Conservation (phyloP, 371 early-diverging fungal species). For the Lichtheimia ramosa region DNA sequence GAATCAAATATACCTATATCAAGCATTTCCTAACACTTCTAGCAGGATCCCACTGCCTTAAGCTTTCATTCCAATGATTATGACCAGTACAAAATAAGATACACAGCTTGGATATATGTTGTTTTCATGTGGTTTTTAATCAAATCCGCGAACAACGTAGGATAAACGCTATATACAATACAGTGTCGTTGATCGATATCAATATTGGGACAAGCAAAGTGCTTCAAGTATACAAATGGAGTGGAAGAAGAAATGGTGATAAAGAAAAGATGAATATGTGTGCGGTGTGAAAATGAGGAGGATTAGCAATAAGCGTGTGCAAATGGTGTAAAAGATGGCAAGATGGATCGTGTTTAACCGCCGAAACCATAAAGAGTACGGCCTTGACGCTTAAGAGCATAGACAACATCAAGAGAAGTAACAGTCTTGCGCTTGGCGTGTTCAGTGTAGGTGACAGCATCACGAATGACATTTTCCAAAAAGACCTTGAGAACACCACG, state of each 20-base stretch:
- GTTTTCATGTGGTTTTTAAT: background rate
- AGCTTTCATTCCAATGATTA: too few species aligned
- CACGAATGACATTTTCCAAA: conserved; percentile 97
- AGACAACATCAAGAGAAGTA: conserved; percentile 86
- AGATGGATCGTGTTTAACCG: conserved; percentile 18
- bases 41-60: too few species aligned
- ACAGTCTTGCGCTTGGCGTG: conserved; percentile 99
- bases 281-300: background rate
- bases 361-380: conserved; percentile 75
- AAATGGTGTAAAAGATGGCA: conserved; percentile 1
- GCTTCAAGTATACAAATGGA: conserved; percentile 13
- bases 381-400: conserved; percentile 97
- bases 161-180: conserved; percentile 13
- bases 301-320: background rate
- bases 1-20: too few species aligned
- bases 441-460: conserved; percentile 99
- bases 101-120: background rate
- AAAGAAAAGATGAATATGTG: conserved; percentile 6
- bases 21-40: too few species aligned
- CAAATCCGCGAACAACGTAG: conserved; percentile 4
- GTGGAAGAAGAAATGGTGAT: conserved; percentile 9
- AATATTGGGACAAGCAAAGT: background rate
- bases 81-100: background rate
- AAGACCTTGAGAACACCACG: conserved; percentile 96
- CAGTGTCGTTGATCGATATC: conserved; percentile 3